phyloP scores from a whole-genome alignment of 2,329 filamentous ascomycete species.

The Diaporthe velutina region DNA sequence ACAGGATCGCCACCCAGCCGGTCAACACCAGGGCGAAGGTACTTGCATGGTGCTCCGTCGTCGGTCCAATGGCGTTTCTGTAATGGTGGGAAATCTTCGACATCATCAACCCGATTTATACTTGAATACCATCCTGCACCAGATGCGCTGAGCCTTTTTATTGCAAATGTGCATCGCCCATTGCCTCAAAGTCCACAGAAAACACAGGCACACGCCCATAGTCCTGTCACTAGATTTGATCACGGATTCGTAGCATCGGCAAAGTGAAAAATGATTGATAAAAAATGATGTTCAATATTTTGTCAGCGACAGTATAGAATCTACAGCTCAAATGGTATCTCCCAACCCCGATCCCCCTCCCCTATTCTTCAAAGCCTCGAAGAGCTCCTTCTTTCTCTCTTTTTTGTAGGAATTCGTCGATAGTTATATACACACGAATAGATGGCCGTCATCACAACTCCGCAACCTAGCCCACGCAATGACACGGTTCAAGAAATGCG shows the following conservation, averaged over 20 bases:
- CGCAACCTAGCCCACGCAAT: not conserved
- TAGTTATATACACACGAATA: not conserved
- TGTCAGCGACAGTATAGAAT: conserved; percentile 27
- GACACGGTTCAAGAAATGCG: not conserved
- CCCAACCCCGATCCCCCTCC: not conserved
- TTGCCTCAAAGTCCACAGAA: too few relatives aligned
- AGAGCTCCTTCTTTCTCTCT: not conserved
- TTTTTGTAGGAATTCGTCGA: too few relatives aligned
- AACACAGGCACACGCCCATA: too few relatives aligned
- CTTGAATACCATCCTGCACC: too few relatives aligned
- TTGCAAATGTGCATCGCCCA: too few relatives aligned
- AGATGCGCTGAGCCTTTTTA: too few relatives aligned
- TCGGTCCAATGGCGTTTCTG: too few relatives aligned
- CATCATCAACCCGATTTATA: too few relatives aligned
- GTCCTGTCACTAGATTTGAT: not conserved
- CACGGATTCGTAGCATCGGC: not conserved
- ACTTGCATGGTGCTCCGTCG: too few relatives aligned
- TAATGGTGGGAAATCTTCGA: too few relatives aligned
- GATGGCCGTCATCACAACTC: not conserved
- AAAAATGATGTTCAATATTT: not conserved
- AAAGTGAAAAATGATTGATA: not conserved
- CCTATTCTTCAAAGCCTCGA: not conserved
- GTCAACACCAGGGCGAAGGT: too few relatives aligned
- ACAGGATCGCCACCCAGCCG: too few relatives aligned
- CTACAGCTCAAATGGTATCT: not conserved